Base-by-base conservation (phyloP, 257 asterid genomes). In the Knoxia roxburghii region DNA sequence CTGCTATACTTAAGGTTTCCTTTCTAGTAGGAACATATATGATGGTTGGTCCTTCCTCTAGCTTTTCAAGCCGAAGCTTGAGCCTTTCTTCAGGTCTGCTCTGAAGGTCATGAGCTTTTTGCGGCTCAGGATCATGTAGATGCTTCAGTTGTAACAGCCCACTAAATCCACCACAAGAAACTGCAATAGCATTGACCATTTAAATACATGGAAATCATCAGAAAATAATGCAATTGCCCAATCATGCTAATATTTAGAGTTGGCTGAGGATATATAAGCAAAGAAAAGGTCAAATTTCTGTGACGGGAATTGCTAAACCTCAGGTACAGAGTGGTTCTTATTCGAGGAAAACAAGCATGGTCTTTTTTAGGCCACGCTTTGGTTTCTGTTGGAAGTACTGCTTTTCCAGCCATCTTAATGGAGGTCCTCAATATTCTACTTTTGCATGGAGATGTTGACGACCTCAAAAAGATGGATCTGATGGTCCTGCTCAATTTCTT, bases 11-110 rank as follows among this genome's bases (percentile, higher is more conserved):
- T 78, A 84, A 46, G 59, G 95, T 89, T 83, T 89, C 86, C 77
- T 86, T 86, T 80, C 96, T 83, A 37, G 88, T 89, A 53, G 89
- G 96, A 39, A 80, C 86, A 76, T 86, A 86, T 70, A 89, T 79
- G 55, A 89, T 83, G 46, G 95, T 86, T 68, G 86, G 80, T 60
- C 96, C 96, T 68, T 75, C 78, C 35, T 52, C 89, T 61, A 79
- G 77, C 29, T 62, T 68, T 72, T 73, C 79, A 55, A 71, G 72
- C 70, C 21, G 73, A 49, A 60, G 70, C 48, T 68, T 69, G 32
- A 75, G 74, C 78, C 71, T 82, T 57, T 77, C 80, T 69, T 72
- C 73, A 77, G 79, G 72, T 72, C 78, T 65, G 63, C 54, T 78
- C 68, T 61, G 73, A 51, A 72, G 71, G 65, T 78, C 55, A 49